phyloP scores from a whole-genome alignment of 78 protist species.

The Dictyostelium firmibasis region DNA sequence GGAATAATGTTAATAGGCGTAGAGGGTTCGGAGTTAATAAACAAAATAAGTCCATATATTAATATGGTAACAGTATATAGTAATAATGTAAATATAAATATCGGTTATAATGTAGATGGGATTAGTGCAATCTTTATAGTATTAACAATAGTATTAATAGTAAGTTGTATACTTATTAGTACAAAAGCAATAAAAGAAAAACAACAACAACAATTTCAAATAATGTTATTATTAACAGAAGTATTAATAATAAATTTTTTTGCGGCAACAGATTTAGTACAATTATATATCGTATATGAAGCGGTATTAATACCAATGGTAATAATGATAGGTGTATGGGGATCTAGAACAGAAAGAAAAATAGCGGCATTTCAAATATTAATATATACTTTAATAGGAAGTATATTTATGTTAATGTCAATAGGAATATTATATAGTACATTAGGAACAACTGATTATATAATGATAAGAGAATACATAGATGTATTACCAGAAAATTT shows the following conservation, averaged over 20 bases:
- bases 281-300: conserved; percentile 15
- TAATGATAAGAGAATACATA: background rate
- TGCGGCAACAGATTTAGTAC: conserved; percentile 6
- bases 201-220: background rate
- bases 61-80: too few relatives aligned
- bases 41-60: too few relatives aligned
- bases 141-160: too few relatives aligned
- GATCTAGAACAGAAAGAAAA: conserved; percentile 17
- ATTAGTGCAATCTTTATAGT: too few relatives aligned
- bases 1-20: too few relatives aligned
- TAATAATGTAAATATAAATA: too few relatives aligned
- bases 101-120: too few relatives aligned
- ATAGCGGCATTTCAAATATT: conserved; percentile 3
- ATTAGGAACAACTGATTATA: conserved; percentile 11
- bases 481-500: background rate
- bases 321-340: conserved; percentile 12
- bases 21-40: too few relatives aligned
- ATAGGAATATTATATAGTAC: background rate
- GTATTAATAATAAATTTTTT: conserved; percentile 2
- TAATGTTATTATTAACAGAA: conserved; percentile 3
- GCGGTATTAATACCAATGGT: conserved; percentile 20
- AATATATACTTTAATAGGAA: background rate
- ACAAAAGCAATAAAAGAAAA: too few relatives aligned
- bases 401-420: conserved; percentile 8
- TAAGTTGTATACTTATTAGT: too few relatives aligned